Evolutionary conservation across 768 basidiomycete genomes (phyloP), one percentile per base, ranked within the genome.

Genomic region (Psilocybe subaeruginosa): DNA sequence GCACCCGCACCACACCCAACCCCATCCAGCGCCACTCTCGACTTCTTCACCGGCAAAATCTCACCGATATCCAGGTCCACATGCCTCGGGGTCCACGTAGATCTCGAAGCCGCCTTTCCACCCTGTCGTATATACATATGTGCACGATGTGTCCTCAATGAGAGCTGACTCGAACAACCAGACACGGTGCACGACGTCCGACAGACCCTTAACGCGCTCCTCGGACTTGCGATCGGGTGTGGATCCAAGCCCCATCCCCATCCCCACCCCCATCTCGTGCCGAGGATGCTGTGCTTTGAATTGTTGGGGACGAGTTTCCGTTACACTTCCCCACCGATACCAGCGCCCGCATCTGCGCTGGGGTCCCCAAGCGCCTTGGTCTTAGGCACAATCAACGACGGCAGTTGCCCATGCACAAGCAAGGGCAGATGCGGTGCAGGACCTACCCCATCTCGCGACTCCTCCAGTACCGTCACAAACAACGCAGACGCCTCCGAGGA

Each of bases 1-100:
- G 14, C 37, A 4, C 51, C 59, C 8, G 27, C 30, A 8, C 76
- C 83, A 75, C 88, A 89, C 72, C 81, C 48, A 74, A 83, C 76
- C 74, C 82, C 85, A 66, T 89, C 82, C 61, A 93, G 70, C 1
- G 74, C 87, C 0, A 78, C 78, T 0, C 91, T 91, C 78, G 87
- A 87, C 82, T 90, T 91, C 82, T 88, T 90, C 39, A 92, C 85
- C 70, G 92, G 79, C 19, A 90, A 70, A 17, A 92, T 84, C 64
- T 91, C 89, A 5, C 83, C 88, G 37, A 87, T 76, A 19, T 90
- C 89, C 0, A 85, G 83, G 65, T 90, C 88, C 23, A 81, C 76
- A 0, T 43, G 41, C 14, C 23, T 80, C 74, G 1, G 87, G 85
- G 63, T 92, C 91, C 8, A 92, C 88, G 65, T 80, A 82, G 49